These are phyloP conservation scores for Naganishia onofrii DNA, from an alignment of 768 basidiomycete species.

Conservation along the genomic window DNA sequence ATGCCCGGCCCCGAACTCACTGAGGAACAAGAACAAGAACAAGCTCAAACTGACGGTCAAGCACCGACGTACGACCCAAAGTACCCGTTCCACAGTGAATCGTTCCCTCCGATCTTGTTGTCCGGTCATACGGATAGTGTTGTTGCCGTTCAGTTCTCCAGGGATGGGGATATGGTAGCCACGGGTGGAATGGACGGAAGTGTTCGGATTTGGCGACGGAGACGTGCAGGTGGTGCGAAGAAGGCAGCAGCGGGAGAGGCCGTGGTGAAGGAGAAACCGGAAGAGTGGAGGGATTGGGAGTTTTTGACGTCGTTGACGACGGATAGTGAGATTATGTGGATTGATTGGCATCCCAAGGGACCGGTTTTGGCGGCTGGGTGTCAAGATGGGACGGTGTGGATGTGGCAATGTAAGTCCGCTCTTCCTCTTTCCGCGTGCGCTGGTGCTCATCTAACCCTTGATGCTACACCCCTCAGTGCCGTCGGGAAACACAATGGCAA, in stretches of 20 bases:
- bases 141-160: slow-evolving; percentile 70
- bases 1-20: slow-evolving; percentile 18
- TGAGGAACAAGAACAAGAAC: slow-evolving; percentile 2
- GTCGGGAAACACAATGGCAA: slow-evolving; percentile 90
- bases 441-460: background rate
- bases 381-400: slow-evolving; percentile 89
- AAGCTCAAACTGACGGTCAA: too few species aligned
- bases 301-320: slow-evolving; percentile 90
- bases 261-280: slow-evolving; percentile 10
- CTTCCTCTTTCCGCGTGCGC: background rate
- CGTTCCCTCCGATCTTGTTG: slow-evolving; percentile 58
- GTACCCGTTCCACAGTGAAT: slow-evolving; percentile 37
- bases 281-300: slow-evolving; percentile 79
- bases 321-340: slow-evolving; percentile 93
- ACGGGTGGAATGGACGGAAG: slow-evolving; percentile 98
- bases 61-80: background rate
- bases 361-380: slow-evolving; percentile 82
- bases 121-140: slow-evolving; percentile 94
- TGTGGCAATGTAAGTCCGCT: slow-evolving; percentile 82
- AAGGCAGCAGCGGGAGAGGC: slow-evolving; percentile 56
- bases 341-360: slow-evolving; percentile 96
- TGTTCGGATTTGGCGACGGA: slow-evolving; percentile 84
- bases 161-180: slow-evolving; percentile 86
- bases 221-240: slow-evolving; percentile 50
- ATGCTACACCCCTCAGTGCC: slow-evolving; percentile 64